Base-by-base conservation (phyloP, 306 rosid genomes). In the Trifolium fragiferum region DNA sequence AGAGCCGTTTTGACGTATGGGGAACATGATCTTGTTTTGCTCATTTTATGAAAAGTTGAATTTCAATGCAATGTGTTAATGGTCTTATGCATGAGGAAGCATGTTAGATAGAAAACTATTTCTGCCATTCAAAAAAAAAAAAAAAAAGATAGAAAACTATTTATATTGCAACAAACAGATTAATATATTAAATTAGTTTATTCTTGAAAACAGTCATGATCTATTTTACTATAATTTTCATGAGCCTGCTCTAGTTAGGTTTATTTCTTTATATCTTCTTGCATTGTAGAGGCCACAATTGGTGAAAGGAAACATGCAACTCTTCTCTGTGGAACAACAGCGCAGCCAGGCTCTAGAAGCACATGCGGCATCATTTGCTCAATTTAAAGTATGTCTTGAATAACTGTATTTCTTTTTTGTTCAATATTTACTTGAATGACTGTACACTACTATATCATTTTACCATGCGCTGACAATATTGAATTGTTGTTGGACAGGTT, bases 331-430 rank as follows among this genome's bases (percentile, higher is more conserved):
- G 77, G 99, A 95, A 35, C 99, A 95, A 86, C 99, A 95, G 87
- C 91, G 98, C 50, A 94, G 99, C 85, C 99, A 94, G 85, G 99
- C 99, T 71, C 93, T 94, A 76, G 99, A 94, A 89, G 97, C 99
- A 8, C 99, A 94, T 63, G 98, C 99, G 37, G 99, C 99, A 25
- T 77, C 99, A 70, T 94, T 94, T 87, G 97, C 98, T 60, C 97
- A 92, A 82, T 86, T 90, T 68, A 94, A 92, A 84, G 99, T 90
- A 68, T 10, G 92, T 57, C 8, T 51, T n/a, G n/a, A n/a, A n/a
- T n/a, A n/a, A n/a, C n/a, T 64, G 14, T 55, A 38, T 49, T 51
- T n/a, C n/a, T 76, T 76, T 64, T 55, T 51, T 63, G 30, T 37
- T 80, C 14, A 33, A 27, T 63, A 38, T 58, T 62, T 74, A 40